Conservation (phyloP, 73 alveolate species). For the Loxodes magnus region DNA sequence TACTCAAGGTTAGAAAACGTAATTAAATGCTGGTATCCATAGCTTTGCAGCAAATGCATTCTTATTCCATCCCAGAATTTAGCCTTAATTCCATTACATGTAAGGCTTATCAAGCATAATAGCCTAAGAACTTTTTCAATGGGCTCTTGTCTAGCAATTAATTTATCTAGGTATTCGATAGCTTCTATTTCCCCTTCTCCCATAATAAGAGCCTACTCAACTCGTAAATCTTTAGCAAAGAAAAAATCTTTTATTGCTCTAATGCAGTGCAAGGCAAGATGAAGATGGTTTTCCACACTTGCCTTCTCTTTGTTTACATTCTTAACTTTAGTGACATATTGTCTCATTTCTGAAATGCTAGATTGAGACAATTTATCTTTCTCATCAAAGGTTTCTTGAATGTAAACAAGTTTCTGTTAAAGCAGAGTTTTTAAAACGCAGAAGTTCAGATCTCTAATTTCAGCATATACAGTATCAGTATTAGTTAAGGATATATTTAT, state of each 20-base stretch:
- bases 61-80: constrained; percentile 27
- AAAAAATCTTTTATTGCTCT: constrained; percentile 6
- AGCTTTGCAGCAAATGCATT: constrained; percentile 29
- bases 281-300: constrained; percentile 7
- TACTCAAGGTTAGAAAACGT: constrained; percentile 27
- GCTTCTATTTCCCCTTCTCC: constrained; percentile 6
- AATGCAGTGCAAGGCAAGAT: constrained; percentile 3
- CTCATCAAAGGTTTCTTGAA: constrained; percentile 5
- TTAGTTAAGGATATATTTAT: constrained; percentile 5
- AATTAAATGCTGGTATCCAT: constrained; percentile 17
- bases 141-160: constrained; percentile 24
- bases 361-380: constrained; percentile 11
- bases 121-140: constrained; percentile 27
- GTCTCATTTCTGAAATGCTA: constrained; percentile 1
- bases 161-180: constrained; percentile 24
- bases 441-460: constrained; percentile 11
- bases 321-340: constrained; percentile 1
- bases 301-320: constrained; percentile 13
- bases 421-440: constrained; percentile 13
- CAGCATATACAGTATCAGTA: constrained; percentile 1
- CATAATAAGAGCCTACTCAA: constrained; percentile 12
- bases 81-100: constrained; percentile 27
- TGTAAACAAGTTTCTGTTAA: constrained; percentile 1
- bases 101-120: constrained; percentile 17
- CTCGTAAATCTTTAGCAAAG: constrained; percentile 1